Percentiles rank a stretch among this genome's conserved stretches.
Conservation (phyloP, 2,329 filamentous ascomycete genomes). For the Teratosphaeria zuluensis region DNA sequence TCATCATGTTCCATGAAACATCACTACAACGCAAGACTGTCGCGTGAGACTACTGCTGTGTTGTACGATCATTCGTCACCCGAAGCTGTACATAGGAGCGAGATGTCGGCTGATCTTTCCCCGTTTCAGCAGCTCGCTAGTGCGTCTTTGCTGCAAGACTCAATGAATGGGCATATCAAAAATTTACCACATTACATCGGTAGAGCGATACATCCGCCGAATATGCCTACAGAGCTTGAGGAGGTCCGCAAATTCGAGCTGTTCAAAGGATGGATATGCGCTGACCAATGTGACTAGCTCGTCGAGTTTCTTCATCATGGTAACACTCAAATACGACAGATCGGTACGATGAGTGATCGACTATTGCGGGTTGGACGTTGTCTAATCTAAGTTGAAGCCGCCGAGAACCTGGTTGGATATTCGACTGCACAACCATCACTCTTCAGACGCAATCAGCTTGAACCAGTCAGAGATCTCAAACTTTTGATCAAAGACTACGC, state of each 20-base stretch:
- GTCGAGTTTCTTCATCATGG: slow-evolving; percentile 89
- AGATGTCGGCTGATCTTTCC: not conserved
- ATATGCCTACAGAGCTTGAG: slow-evolving; percentile 42
- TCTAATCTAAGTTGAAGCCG: slow-evolving; percentile 42
- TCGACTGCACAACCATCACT: slow-evolving; percentile 64
- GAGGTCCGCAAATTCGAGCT: slow-evolving; percentile 28
- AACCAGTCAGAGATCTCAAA: slow-evolving; percentile 79
- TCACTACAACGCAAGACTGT: not conserved
- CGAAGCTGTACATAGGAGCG: not conserved
- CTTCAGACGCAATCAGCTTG: slow-evolving; percentile 72
- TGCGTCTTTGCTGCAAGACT: not conserved
- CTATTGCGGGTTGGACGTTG: not conserved
- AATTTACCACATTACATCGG: not conserved
- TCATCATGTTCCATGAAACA: not conserved
- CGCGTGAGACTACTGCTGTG: not conserved
- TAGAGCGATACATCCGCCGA: slow-evolving; percentile 3
- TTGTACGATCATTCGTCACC: not conserved
- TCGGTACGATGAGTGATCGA: slow-evolving; percentile 42
- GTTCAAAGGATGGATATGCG: slow-evolving; percentile 1
- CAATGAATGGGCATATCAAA: not conserved
- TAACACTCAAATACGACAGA: slow-evolving; percentile 79
- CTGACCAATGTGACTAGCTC: slow-evolving; percentile 46
- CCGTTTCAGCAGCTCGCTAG: not conserved
- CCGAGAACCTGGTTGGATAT: slow-evolving; percentile 79
- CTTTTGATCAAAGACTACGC: slow-evolving; percentile 77